Conservation (phyloP, 164 flowering plant species). For the Stephania cephalantha region DNA sequence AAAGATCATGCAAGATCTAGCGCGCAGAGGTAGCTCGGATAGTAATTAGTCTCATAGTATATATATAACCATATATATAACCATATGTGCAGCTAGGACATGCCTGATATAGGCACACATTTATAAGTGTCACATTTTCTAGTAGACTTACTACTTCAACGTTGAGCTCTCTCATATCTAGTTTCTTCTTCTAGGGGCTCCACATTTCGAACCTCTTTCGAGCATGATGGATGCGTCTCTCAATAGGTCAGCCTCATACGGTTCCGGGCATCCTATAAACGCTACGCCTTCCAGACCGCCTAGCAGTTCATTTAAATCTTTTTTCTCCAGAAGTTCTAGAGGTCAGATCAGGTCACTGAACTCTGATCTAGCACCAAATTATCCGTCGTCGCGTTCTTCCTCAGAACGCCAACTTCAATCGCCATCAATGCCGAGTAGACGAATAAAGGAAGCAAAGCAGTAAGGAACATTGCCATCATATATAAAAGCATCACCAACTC, state of each 20-base stretch:
- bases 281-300: constrained; percentile 16
- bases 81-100: neutral
- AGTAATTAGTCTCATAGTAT: neutral
- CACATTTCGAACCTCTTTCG: constrained; percentile 54
- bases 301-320: constrained; percentile 21
- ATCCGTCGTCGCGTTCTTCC: constrained; percentile 25
- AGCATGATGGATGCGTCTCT: constrained; percentile 30
- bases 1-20: neutral
- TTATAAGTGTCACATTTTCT: neutral
- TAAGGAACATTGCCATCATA: neutral
- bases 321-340: constrained; percentile 32
- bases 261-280: constrained; percentile 21
- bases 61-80: neutral
- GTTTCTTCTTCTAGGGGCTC: constrained; percentile 33
- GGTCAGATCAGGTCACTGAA: constrained; percentile 23
- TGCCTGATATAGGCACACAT: neutral
- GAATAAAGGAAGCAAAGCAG: neutral
- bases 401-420: neutral
- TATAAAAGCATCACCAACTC: neutral
- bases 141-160: neutral
- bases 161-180: constrained; percentile 29
- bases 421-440: neutral
- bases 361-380: constrained; percentile 37
- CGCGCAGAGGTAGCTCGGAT: neutral
- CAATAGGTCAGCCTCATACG: constrained; percentile 22